Evolutionary conservation across 192 early-diverging fungal species (phyloP).

Genomic region (Podila verticillata): DNA sequence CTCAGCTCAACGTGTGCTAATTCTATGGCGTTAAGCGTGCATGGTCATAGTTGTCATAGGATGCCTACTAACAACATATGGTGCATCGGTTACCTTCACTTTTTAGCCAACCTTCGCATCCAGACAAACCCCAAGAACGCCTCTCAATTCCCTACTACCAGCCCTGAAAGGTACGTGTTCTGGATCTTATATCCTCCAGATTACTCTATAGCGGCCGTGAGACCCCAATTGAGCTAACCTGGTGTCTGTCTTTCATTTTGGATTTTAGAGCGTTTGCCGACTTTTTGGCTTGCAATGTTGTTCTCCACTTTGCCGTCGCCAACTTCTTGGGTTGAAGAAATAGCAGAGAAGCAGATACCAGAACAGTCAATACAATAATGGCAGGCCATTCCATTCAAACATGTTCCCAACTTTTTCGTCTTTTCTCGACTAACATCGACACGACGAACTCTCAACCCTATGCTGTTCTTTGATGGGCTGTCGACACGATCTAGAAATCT

Average conservation of each 20-base stretch:
- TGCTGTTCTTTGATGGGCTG: background rate
- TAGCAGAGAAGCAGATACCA: background rate
- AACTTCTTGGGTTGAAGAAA: conserved; percentile 88
- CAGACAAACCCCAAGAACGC: conserved; percentile 88
- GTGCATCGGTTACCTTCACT: background rate
- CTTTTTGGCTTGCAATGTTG: conserved; percentile 85
- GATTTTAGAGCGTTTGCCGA: conserved; percentile 88
- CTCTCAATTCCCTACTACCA: conserved; percentile 70
- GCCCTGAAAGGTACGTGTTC: conserved; percentile 77
- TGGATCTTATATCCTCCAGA: background rate
- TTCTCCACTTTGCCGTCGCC: conserved; percentile 91
- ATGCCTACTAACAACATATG: background rate
- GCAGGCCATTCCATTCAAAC: conserved; percentile 1
- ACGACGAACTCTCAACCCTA: background rate
- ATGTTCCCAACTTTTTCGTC: background rate
- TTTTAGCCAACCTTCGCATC: conserved; percentile 89
- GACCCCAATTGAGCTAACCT: too few species aligned
- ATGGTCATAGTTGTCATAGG: background rate
- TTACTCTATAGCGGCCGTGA: too few species aligned
- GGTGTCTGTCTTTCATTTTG: background rate
- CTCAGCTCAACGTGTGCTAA: background rate
- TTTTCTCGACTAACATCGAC: too few species aligned
- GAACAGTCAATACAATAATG: background rate
- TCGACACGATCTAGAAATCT: too few species aligned
- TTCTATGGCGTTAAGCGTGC: too few species aligned